A percentile compares a stretch with the other conserved stretches of the same genome.
Conservation (phyloP, 2,329 filamentous ascomycete genomes). For the Domatiomyces catenatus region DNA sequence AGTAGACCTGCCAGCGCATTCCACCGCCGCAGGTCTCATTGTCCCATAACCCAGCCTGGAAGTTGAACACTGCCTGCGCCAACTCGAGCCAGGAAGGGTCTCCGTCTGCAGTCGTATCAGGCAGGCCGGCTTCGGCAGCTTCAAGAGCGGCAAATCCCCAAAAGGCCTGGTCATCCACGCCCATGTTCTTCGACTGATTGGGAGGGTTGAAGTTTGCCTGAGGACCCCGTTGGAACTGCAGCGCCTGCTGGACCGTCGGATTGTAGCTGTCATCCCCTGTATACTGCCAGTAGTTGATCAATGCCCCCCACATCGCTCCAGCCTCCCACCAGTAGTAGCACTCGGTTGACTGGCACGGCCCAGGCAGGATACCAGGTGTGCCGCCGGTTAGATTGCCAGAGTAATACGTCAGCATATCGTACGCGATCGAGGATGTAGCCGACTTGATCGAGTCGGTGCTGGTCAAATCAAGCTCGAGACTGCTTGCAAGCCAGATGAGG, state of each 20-base stretch:
- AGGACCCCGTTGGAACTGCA: slow-evolving; percentile 26
- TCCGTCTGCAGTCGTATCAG: slow-evolving; percentile 23
- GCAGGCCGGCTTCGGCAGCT: slow-evolving; percentile 24
- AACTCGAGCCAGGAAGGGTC: slow-evolving; percentile 56
- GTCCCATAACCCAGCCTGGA: slow-evolving; percentile 57
- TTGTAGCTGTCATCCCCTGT: slow-evolving; percentile 29
- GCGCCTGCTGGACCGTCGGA: slow-evolving; percentile 23
- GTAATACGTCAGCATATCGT: slow-evolving; percentile 24
- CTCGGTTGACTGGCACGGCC: slow-evolving; percentile 13
- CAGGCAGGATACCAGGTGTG: slow-evolving; percentile 21
- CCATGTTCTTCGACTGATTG: slow-evolving; percentile 28
- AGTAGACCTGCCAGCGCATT: slow-evolving; percentile 64
- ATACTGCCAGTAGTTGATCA: slow-evolving; percentile 30
- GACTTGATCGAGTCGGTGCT: slow-evolving; percentile 22
- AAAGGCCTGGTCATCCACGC: slow-evolving; percentile 20
- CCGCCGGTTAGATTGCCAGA: slow-evolving; percentile 20
- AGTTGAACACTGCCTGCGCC: slow-evolving; percentile 62
- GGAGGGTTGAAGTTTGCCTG: slow-evolving; percentile 27
- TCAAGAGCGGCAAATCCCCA: slow-evolving; percentile 26
- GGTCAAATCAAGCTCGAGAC: slow-evolving; percentile 10
- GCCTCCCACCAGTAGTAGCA: slow-evolving; percentile 27
- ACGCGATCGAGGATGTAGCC: slow-evolving; percentile 20
- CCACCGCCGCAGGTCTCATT: slow-evolving; percentile 50
- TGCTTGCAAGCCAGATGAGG: slow-evolving; percentile 8
- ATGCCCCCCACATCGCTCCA: slow-evolving; percentile 23